These are phyloP conservation scores for Terfezia boudieri DNA, from an alignment of 495 filamentous ascomycete genomes.

Conservation along the genomic window DNA sequence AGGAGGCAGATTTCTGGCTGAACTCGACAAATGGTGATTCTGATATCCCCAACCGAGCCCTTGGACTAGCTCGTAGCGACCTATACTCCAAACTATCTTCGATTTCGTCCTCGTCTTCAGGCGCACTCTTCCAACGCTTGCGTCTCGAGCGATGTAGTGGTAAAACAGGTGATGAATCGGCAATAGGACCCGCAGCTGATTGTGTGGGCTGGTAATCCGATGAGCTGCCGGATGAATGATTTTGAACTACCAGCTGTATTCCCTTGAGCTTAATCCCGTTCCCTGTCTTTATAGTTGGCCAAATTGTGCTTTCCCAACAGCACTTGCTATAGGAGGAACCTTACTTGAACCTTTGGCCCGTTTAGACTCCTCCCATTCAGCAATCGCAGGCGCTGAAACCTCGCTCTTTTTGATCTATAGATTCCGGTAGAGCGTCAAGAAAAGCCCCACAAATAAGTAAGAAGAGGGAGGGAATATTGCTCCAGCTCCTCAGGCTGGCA, in stretches of 20 bases:
- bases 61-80: neutral
- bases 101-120: neutral
- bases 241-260: neutral
- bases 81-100: neutral
- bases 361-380: conserved; percentile 8
- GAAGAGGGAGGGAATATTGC: neutral
- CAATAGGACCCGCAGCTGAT: neutral
- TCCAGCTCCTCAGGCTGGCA: neutral
- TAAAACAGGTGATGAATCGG: neutral
- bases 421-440: neutral
- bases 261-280: neutral
- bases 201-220: conserved; percentile 5
- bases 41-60: neutral
- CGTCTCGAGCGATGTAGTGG: neutral
- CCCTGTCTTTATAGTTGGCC: neutral
- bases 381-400: conserved; percentile 7
- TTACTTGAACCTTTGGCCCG: neutral
- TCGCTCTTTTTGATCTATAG: conserved; percentile 2
- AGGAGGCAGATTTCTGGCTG: neutral
- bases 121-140: neutral
- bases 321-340: neutral
- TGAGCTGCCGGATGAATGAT: neutral
- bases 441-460: neutral
- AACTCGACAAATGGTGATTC: neutral
- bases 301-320: neutral